phyloP scores from a whole-genome alignment of 805 yeast species.

The Pichia membranifaciens region DNA sequence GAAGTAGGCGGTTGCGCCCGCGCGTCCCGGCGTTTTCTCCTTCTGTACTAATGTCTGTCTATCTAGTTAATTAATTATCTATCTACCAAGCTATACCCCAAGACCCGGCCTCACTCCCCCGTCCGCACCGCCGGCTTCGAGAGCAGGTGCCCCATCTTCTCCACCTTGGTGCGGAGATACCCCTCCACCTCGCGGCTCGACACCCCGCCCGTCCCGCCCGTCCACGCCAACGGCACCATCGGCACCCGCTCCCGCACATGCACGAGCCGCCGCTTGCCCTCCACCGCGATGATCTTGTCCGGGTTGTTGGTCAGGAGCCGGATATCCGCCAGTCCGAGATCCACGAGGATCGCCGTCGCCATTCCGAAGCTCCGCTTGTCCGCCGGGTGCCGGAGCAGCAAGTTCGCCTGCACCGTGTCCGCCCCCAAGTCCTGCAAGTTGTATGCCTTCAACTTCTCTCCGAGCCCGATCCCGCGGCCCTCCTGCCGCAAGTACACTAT shows the following conservation, averaged over 20 bases:
- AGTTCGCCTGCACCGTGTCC: constrained; percentile 95
- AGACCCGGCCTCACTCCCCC: too few species aligned
- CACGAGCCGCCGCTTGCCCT: constrained; percentile 71
- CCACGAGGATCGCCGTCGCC: constrained; percentile 88
- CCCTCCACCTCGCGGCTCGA: constrained; percentile 85
- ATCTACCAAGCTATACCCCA: neutral
- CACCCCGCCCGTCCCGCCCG: constrained; percentile 54
- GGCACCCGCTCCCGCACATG: constrained; percentile 86
- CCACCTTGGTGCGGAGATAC: constrained; percentile 87
- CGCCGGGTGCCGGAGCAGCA: constrained; percentile 91
- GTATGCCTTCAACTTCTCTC: constrained; percentile 94
- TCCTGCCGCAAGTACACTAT: constrained; percentile 95
- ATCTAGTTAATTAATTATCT: neutral
- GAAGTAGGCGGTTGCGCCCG: neutral
- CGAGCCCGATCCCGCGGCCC: constrained; percentile 98
- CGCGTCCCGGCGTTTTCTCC: neutral
- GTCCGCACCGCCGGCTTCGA: too few species aligned
- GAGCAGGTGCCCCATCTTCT: constrained; percentile 93
- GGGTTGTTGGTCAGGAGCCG: constrained; percentile 90
- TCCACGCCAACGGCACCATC: constrained; percentile 96
- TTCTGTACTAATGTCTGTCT: neutral
- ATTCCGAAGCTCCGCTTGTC: constrained; percentile 92
- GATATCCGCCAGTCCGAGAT: constrained; percentile 67
- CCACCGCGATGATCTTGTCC: constrained; percentile 91
- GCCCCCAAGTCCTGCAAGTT: constrained; percentile 97